phyloP scores from a whole-genome alignment of 345 rosid species.

The Stellera chamaejasme region DNA sequence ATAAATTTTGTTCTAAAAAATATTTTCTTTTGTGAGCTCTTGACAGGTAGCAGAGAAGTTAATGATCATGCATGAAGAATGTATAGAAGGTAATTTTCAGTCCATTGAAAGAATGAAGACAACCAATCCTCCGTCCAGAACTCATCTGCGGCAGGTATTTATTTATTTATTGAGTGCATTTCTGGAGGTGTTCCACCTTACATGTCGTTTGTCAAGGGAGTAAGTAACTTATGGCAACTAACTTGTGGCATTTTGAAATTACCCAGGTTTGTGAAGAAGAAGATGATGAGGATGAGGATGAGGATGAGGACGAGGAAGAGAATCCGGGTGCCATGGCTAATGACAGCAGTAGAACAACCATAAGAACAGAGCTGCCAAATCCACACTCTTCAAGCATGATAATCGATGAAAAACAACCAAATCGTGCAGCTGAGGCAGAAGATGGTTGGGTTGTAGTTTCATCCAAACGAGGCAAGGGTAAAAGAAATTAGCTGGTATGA shows the following conservation, averaged over 20 bases:
- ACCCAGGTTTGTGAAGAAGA: slow-evolving; percentile 10
- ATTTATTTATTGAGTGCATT: neutral
- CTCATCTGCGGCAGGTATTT: slow-evolving; percentile 51
- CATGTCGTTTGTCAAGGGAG: neutral
- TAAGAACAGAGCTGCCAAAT: slow-evolving; percentile 46
- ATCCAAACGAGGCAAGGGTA: slow-evolving; percentile 43
- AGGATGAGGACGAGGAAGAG: slow-evolving; percentile 31
- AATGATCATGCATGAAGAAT: slow-evolving; percentile 73
- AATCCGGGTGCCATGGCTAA: slow-evolving; percentile 23
- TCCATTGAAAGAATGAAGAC: slow-evolving; percentile 47
- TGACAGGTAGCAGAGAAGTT: slow-evolving; percentile 69
- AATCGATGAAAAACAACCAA: slow-evolving; percentile 9
- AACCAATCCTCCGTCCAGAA: slow-evolving; percentile 23
- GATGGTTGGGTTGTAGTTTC: slow-evolving; percentile 77
- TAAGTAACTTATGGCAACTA: neutral
- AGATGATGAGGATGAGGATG: slow-evolving; percentile 31
- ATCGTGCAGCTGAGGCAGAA: slow-evolving; percentile 25
- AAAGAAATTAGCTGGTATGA: slow-evolving; percentile 28
- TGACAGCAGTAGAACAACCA: slow-evolving; percentile 27
- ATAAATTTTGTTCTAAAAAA: neutral
- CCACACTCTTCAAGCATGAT: slow-evolving; percentile 12
- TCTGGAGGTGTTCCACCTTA: neutral
- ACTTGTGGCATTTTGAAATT: neutral
- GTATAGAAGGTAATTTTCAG: slow-evolving; percentile 44
- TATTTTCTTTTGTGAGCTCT: slow-evolving; percentile 1